phyloP scores from a whole-genome alignment of 1,284 basidiomycete species.

The Bondarzewia mesenterica region DNA sequence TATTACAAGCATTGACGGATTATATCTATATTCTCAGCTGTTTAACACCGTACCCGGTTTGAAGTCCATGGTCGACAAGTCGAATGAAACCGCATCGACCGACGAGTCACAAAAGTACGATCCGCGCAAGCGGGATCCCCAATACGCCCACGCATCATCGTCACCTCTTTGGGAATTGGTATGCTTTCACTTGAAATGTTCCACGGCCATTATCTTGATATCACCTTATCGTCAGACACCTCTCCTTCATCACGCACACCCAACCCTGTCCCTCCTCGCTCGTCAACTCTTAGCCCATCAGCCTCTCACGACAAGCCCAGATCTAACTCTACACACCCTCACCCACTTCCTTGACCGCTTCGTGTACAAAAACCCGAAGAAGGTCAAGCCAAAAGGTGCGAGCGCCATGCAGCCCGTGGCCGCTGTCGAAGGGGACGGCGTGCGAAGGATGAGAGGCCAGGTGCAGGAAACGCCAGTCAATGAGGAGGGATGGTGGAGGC shows the following conservation, averaged over 20 bases:
- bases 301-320: slow-evolving; percentile 74
- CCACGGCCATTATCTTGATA: not conserved
- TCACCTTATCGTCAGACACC: slow-evolving; percentile 45
- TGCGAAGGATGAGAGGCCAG: slow-evolving; percentile 71
- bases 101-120: slow-evolving; percentile 56
- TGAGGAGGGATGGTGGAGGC: slow-evolving; percentile 73
- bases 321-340: slow-evolving; percentile 89
- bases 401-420: slow-evolving; percentile 95
- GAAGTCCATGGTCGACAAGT: slow-evolving; percentile 51
- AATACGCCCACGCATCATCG: slow-evolving; percentile 76
- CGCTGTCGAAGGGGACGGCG: slow-evolving; percentile 47
- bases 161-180: slow-evolving; percentile 90
- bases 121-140: slow-evolving; percentile 85
- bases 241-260: slow-evolving; percentile 85
- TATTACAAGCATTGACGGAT: not conserved
- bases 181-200: no score
- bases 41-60: slow-evolving; percentile 72
- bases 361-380: slow-evolving; percentile 96
- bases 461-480: slow-evolving; percentile 56
- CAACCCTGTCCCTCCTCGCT: slow-evolving; percentile 83
- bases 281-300: slow-evolving; percentile 68
- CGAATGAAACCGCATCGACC: slow-evolving; percentile 25
- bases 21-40: slow-evolving; percentile 37
- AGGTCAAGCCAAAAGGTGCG: slow-evolving; percentile 64
- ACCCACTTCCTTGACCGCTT: slow-evolving; percentile 56